Evolutionary conservation across 2,329 filamentous ascomycete genomes (phyloP).

Genomic region (Claviceps fusiformis): DNA sequence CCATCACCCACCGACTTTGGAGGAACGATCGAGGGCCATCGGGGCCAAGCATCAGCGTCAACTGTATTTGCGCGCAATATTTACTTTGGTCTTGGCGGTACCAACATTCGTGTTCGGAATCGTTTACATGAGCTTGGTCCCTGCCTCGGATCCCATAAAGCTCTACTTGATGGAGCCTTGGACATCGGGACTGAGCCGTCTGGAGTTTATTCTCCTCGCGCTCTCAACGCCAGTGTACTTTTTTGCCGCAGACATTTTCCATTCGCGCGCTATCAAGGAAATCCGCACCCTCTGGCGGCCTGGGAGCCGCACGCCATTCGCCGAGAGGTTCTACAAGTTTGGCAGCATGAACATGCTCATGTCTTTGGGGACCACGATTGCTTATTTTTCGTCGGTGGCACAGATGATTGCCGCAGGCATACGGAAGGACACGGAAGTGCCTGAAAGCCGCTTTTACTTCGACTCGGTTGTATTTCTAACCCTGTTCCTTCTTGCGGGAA

Average conservation of each 20-base stretch:
- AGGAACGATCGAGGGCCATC: constrained; percentile 65
- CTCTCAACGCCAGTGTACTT: constrained; percentile 80
- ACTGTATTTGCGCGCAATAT: constrained; percentile 54
- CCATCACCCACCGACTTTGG: constrained; percentile 68
- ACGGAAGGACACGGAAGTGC: constrained; percentile 22
- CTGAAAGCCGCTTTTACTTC: constrained; percentile 57
- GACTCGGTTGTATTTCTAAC: constrained; percentile 89
- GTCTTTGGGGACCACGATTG: constrained; percentile 75
- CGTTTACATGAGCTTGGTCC: constrained; percentile 76
- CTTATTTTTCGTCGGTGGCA: constrained; percentile 70
- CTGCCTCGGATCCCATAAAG: constrained; percentile 40
- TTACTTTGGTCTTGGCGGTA: constrained; percentile 57
- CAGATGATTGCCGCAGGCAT: constrained; percentile 56
- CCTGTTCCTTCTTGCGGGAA: constrained; percentile 63
- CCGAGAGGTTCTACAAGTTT: constrained; percentile 76
- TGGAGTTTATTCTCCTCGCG: constrained; percentile 68
- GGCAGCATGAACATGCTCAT: constrained; percentile 96
- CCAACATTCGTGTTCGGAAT: constrained; percentile 82
- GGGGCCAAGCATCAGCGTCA: constrained; percentile 55
- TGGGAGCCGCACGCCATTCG: constrained; percentile 56
- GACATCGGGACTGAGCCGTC: constrained; percentile 57
- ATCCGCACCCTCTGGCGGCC: constrained; percentile 63
- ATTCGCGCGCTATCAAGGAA: constrained; percentile 66
- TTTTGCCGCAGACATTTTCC: constrained; percentile 75
- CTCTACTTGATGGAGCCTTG: constrained; percentile 58